These are phyloP conservation scores for Heterobasidion occidentale DNA, from an alignment of 1,284 basidiomycete species.

Conservation along the genomic window DNA sequence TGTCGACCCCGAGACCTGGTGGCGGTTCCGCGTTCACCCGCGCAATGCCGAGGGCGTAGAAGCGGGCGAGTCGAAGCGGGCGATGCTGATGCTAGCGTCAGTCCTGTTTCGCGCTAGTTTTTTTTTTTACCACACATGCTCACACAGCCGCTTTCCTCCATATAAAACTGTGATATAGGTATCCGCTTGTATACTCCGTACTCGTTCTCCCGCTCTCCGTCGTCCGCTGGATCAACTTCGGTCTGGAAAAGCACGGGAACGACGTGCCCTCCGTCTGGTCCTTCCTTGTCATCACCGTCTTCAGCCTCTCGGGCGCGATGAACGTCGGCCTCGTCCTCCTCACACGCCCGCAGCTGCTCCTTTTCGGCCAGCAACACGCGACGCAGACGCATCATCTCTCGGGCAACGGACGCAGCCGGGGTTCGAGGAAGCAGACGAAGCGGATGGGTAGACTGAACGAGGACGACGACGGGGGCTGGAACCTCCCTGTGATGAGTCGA, in stretches of 20 bases:
- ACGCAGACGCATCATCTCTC: background rate
- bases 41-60: background rate
- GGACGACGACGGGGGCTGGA: background rate
- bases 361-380: slow-evolving; percentile 1
- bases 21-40: slow-evolving; percentile 3
- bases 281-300: slow-evolving; percentile 34
- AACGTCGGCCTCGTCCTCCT: slow-evolving; percentile 38
- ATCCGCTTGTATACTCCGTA: slow-evolving; percentile 30
- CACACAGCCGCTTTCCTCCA: background rate
- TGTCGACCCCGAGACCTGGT: slow-evolving; percentile 10
- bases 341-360: slow-evolving; percentile 28
- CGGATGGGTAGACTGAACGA: background rate
- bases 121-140: background rate
- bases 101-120: background rate
- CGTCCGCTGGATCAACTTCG: slow-evolving; percentile 36
- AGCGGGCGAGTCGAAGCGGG: background rate
- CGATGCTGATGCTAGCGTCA: background rate
- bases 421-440: background rate
- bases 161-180: slow-evolving; percentile 17
- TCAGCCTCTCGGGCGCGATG: slow-evolving; percentile 39
- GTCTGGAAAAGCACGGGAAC: slow-evolving; percentile 7
- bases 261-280: slow-evolving; percentile 32
- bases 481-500: background rate
- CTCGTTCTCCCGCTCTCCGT: slow-evolving; percentile 16
- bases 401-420: background rate